These are phyloP conservation scores for Penicillium palitans DNA, from an alignment of 2,329 filamentous ascomycete genomes.

Conservation along the genomic window DNA sequence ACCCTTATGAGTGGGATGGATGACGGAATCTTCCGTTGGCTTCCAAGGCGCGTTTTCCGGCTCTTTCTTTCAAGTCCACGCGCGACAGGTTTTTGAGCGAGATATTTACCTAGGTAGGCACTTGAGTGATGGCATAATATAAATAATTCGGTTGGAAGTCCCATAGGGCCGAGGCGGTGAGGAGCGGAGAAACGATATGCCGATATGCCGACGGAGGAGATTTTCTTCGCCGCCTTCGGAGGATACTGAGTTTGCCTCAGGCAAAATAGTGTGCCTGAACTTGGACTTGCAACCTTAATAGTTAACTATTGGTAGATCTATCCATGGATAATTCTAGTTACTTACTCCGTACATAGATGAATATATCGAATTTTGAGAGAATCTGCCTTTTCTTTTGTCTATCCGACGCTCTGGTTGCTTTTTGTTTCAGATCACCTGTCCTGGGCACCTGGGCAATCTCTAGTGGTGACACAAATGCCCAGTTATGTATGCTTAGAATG, in stretches of 20 bases:
- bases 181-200: not conserved
- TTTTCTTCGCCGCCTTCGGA: not conserved
- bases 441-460: not conserved
- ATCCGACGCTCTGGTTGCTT: not conserved
- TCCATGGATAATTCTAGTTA: not conserved
- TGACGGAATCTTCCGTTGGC: not conserved
- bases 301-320: not conserved
- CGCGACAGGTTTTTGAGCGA: not conserved
- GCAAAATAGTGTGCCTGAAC: not conserved
- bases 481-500: not conserved
- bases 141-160: not conserved
- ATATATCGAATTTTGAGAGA: too few relatives aligned
- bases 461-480: not conserved
- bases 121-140: not conserved
- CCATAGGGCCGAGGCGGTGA: not conserved
- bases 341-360: too few relatives aligned
- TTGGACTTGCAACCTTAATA: not conserved
- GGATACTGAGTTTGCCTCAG: not conserved
- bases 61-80: not conserved
- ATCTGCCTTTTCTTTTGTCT: not conserved
- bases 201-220: not conserved
- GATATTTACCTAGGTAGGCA: not conserved
- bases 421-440: not conserved
- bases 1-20: constrained; percentile 31
- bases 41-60: not conserved